Percentiles rank a stretch among this genome's conserved stretches.
phyloP scores from a whole-genome alignment of 1,284 basidiomycete species.

The Irpex rosettiformis region DNA sequence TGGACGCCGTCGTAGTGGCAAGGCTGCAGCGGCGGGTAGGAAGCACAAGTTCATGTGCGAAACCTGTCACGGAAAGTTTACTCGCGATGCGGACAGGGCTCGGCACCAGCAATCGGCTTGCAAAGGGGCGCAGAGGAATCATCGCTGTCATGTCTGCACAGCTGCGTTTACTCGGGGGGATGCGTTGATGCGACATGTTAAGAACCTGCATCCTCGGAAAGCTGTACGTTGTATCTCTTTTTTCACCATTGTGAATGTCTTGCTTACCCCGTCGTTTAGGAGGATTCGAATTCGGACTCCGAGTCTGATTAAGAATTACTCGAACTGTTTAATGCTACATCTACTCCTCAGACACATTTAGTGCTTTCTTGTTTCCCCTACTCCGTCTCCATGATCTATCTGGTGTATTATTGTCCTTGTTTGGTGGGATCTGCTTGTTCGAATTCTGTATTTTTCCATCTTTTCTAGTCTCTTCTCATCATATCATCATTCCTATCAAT shows the following conservation, averaged over 20 bases:
- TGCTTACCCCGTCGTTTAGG: not conserved
- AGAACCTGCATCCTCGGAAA: not conserved
- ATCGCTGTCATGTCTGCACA: slow-evolving; percentile 7
- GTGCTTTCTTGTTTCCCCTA: not conserved
- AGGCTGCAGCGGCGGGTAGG: not conserved
- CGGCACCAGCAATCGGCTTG: slow-evolving; percentile 11
- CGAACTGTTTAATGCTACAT: too few species aligned
- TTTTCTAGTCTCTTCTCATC: not conserved
- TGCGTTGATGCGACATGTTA: slow-evolving; percentile 3
- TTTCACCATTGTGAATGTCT: not conserved
- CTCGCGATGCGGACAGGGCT: slow-evolving; percentile 9
- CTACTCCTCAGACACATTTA: not conserved
- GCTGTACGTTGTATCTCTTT: not conserved
- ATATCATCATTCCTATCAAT: not conserved
- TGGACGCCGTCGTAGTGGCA: not conserved
- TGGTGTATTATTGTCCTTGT: not conserved
- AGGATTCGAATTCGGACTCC: too few species aligned
- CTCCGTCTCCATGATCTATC: not conserved
- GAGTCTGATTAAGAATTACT: too few species aligned
- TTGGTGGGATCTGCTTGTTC: not conserved
- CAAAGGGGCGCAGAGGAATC: not conserved
- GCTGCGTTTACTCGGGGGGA: slow-evolving; percentile 7
- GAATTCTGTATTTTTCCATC: slow-evolving; percentile 1
- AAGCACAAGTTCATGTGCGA: slow-evolving; percentile 5
- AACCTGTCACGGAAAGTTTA: slow-evolving; percentile 7